Base-by-base conservation (phyloP, 129 eudicot species). In the Saposhnikovia divaricata region DNA sequence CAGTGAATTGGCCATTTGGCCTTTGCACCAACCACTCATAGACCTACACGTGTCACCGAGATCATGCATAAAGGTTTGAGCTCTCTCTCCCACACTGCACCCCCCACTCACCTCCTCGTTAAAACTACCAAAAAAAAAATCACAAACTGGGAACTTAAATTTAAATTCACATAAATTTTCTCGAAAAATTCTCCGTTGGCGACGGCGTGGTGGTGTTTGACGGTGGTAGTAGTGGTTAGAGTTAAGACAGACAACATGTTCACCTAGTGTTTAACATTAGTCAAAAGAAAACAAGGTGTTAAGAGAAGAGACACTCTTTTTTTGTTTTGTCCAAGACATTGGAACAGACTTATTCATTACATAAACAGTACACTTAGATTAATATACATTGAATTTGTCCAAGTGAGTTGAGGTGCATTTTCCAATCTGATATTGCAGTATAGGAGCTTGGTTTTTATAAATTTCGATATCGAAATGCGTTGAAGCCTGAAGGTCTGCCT, bases 31-130 rank as follows among this genome's bases (percentile, higher is more conserved):
- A 1, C 77, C 77, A 74, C 39, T 42, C 44, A 74, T 8, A 74
- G 1, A 1, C 51, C 5, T 43, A 10, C 77, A 74, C 77, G 57
- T 74, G 77, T 74, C 77, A 44, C 18, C 76, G 14, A 72, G 65
- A 50, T 80, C 78, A 79, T 38, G 44, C 77, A 28, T 31, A 38
- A 70, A 70, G 42, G 14, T 46, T 70, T 79, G 51, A 45, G 68
- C 82, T 46, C 74, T 47, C 77, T 23, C 10, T 59, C 68, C 9
- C 68, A 73, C 77, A 43, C 77, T 9, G 31, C 55, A 43, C 77
- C 7, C 77, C 15, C 55, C 77, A 44, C 69, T 61, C 34, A 9
- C 69, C 69, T 57, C 66, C 66, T 61, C 69, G 37, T n/a, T 61
- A 61, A 25, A 61, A 61, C 34, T 61, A 23, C 69, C 69, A 8